Conservation (phyloP, 2,329 filamentous ascomycete genomes). For the Aspergillus vadensis region DNA sequence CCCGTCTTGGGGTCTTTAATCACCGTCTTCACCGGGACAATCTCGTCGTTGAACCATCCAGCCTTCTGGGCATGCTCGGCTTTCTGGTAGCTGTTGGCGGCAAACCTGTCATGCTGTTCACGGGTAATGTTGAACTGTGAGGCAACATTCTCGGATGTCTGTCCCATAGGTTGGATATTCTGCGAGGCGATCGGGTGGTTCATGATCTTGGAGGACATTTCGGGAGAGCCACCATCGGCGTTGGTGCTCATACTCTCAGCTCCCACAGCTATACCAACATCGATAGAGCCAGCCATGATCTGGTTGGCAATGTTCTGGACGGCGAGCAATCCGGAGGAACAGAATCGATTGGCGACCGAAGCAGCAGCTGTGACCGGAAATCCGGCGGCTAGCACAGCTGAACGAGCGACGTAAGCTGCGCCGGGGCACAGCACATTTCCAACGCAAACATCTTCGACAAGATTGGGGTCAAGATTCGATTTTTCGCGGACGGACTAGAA, state of each 20-base stretch:
- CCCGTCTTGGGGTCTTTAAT: constrained; percentile 86
- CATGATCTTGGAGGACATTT: constrained; percentile 81
- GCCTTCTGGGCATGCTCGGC: constrained; percentile 76
- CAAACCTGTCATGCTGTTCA: constrained; percentile 76
- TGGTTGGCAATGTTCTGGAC: constrained; percentile 91
- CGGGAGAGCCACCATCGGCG: constrained; percentile 77
- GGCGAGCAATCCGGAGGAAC: constrained; percentile 84
- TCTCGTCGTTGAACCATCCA: constrained; percentile 85
- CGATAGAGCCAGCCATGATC: constrained; percentile 86
- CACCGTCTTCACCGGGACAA: constrained; percentile 77
- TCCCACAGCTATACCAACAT: constrained; percentile 84
- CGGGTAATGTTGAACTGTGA: constrained; percentile 72
- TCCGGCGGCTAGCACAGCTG: constrained; percentile 80
- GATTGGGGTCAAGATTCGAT: constrained; percentile 78
- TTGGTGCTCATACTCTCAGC: constrained; percentile 91
- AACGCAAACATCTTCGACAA: constrained; percentile 88
- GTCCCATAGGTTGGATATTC: constrained; percentile 93
- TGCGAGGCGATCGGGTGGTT: constrained; percentile 75
- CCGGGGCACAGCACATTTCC: constrained; percentile 86
- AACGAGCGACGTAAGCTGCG: constrained; percentile 85
- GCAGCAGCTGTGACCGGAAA: constrained; percentile 79
- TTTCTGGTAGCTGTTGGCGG: constrained; percentile 82
- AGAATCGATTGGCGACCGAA: constrained; percentile 85
- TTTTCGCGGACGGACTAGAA: constrained; percentile 69
- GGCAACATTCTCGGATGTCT: constrained; percentile 90